phyloP scores from a whole-genome alignment of 2,329 filamentous ascomycete species.

The Pseudogymnoascus verrucosus region DNA sequence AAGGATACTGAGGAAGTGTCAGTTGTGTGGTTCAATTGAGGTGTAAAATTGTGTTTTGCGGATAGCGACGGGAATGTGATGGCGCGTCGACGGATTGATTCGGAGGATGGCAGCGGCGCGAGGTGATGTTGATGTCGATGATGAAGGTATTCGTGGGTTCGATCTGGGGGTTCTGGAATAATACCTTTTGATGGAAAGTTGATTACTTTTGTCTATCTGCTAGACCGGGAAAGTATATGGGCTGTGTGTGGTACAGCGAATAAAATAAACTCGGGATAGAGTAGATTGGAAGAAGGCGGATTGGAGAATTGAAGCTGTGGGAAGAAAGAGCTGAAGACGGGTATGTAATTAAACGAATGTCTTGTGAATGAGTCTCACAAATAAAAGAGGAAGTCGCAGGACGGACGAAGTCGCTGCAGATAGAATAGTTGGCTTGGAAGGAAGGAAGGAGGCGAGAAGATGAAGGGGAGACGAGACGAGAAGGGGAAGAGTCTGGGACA shows the following conservation, averaged over 20 bases:
- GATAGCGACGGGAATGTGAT: not conserved
- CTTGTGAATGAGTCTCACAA: not conserved
- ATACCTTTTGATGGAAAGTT: slow-evolving; percentile 6
- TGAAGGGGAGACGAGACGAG: not conserved
- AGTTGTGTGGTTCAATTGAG: slow-evolving; percentile 5
- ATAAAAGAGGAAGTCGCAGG: not conserved
- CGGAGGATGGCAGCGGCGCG: not conserved
- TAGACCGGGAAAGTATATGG: not conserved
- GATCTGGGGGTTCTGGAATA: not conserved
- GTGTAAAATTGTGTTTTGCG: slow-evolving; percentile 9
- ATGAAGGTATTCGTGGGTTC: not conserved
- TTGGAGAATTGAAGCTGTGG: not conserved
- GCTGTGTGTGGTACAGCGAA: slow-evolving; percentile 2
- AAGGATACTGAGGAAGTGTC: slow-evolving; percentile 17
- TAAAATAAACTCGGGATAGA: not conserved
- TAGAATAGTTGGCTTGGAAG: not conserved
- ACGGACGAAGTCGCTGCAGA: not conserved
- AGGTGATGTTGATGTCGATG: not conserved
- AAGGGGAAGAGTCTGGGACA: not conserved
- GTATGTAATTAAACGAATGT: not conserved
- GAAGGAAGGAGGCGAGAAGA: not conserved
- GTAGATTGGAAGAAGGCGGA: not conserved
- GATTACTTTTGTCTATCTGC: not conserved
- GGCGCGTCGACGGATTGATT: slow-evolving; percentile 1
- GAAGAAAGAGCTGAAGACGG: not conserved